A percentile compares a stretch with the other conserved stretches of the same genome.
Evolutionary conservation across 108 stramenopile genomes (phyloP).

Genomic region (Nitzschia inconspicua): DNA sequence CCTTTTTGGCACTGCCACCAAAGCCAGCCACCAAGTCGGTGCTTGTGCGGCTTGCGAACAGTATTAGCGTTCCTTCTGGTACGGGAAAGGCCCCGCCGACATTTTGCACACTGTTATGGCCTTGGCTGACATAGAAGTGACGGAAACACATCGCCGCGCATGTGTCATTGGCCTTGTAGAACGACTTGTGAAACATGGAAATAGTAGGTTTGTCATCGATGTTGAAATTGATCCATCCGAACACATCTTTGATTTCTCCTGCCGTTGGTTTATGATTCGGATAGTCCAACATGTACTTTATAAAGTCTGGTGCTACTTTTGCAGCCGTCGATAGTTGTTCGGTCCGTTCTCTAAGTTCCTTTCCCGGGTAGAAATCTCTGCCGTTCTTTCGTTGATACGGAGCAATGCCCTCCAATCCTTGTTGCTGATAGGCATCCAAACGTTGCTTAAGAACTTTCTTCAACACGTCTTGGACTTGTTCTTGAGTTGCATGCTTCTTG

Average conservation of each 20-base stretch:
- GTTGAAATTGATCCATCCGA: slow-evolving; percentile 52
- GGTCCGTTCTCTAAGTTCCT: slow-evolving; percentile 41
- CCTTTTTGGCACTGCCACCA: slow-evolving; percentile 44
- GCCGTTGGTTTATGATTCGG: slow-evolving; percentile 43
- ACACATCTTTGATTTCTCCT: slow-evolving; percentile 28
- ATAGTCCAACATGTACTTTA: slow-evolving; percentile 44
- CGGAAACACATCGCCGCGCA: slow-evolving; percentile 49
- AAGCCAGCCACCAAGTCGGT: slow-evolving; percentile 57
- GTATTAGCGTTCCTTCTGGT: slow-evolving; percentile 32
- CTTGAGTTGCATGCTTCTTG: slow-evolving; percentile 19
- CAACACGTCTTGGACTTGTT: slow-evolving; percentile 40
- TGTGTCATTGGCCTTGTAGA: slow-evolving; percentile 26
- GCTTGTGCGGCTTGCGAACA: slow-evolving; percentile 49
- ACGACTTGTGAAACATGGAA: slow-evolving; percentile 40
- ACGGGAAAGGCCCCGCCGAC: slow-evolving; percentile 39
- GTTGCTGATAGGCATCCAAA: slow-evolving; percentile 39
- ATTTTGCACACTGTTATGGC: slow-evolving; percentile 57
- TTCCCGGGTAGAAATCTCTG: slow-evolving; percentile 40
- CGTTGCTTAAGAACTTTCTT: slow-evolving; percentile 35
- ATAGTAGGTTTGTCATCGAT: slow-evolving; percentile 58
- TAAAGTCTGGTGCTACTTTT: slow-evolving; percentile 34
- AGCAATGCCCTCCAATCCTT: slow-evolving; percentile 43
- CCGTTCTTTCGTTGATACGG: slow-evolving; percentile 36
- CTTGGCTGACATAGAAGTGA: slow-evolving; percentile 50
- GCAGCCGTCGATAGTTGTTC: slow-evolving; percentile 24